These are phyloP conservation scores for Aspergillus japonicus DNA, from an alignment of 2,329 filamentous ascomycete species.

Conservation along the genomic window DNA sequence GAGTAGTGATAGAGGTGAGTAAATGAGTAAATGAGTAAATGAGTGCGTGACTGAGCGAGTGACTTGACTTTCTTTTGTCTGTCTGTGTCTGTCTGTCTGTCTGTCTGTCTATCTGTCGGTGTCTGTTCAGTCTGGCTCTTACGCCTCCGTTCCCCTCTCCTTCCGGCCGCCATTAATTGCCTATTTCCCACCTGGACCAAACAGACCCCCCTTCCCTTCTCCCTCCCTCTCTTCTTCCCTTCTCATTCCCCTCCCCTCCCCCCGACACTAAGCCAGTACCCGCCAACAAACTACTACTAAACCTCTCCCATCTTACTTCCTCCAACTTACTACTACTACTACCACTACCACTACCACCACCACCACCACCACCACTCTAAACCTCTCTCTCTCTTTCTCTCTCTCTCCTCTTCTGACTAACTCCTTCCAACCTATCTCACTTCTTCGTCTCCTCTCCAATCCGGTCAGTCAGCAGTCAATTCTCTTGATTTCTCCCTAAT, in stretches of 20 bases:
- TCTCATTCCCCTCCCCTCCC: constrained; percentile 23
- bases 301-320: neutral
- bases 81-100: neutral
- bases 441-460: constrained; percentile 15
- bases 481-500: constrained; percentile 10
- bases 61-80: neutral
- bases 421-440: constrained; percentile 13
- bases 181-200: neutral
- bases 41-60: neutral
- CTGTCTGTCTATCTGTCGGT: neutral
- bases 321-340: constrained; percentile 1
- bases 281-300: constrained; percentile 9
- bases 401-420: neutral
- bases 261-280: neutral
- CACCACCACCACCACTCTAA: neutral
- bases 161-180: constrained; percentile 6
- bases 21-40: neutral
- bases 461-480: constrained; percentile 4
- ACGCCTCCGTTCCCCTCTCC: neutral
- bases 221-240: constrained; percentile 11
- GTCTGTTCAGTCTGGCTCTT: no score
- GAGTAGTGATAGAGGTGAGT: neutral
- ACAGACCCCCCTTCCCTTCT: neutral
- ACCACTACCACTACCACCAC: no score
- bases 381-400: constrained; percentile 17